phyloP scores from a whole-genome alignment of 1,284 basidiomycete genomes.

The Abortiporus biennis region DNA sequence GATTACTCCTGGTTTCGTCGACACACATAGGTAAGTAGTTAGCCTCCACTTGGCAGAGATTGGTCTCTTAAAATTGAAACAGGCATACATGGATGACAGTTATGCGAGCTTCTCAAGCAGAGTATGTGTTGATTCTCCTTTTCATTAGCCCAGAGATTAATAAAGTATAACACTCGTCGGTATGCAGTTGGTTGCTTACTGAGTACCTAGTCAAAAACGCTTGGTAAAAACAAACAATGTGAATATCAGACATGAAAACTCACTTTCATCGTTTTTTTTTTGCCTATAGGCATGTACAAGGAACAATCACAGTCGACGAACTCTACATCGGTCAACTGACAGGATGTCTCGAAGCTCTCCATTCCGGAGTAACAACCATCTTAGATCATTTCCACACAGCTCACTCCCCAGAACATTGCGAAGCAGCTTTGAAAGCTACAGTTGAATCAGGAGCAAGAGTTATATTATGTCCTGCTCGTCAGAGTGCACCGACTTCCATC shows the following conservation, averaged over 20 bases:
- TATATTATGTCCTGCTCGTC: slow-evolving; percentile 23
- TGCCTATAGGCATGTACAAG: slow-evolving; percentile 19
- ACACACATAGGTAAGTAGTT: slow-evolving; percentile 23
- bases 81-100: slow-evolving; percentile 28
- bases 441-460: slow-evolving; percentile 25
- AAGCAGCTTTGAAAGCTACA: slow-evolving; percentile 22
- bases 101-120: slow-evolving; percentile 23
- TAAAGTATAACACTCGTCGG: background rate
- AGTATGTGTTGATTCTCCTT: slow-evolving; percentile 14
- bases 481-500: slow-evolving; percentile 20
- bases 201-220: slow-evolving; percentile 26
- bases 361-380: slow-evolving; percentile 26
- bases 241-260: background rate
- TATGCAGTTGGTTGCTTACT: slow-evolving; percentile 22
- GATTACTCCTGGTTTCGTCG: slow-evolving; percentile 26
- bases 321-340: slow-evolving; percentile 26
- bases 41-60: background rate
- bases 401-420: slow-evolving; percentile 22
- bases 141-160: background rate
- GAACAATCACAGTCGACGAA: slow-evolving; percentile 22
- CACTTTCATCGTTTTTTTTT: background rate
- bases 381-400: slow-evolving; percentile 29
- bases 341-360: slow-evolving; percentile 27
- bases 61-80: background rate
- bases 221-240: slow-evolving; percentile 18